These are phyloP conservation scores for Starmerella sirachaensis DNA, from an alignment of 805 yeast species.

Conservation along the genomic window DNA sequence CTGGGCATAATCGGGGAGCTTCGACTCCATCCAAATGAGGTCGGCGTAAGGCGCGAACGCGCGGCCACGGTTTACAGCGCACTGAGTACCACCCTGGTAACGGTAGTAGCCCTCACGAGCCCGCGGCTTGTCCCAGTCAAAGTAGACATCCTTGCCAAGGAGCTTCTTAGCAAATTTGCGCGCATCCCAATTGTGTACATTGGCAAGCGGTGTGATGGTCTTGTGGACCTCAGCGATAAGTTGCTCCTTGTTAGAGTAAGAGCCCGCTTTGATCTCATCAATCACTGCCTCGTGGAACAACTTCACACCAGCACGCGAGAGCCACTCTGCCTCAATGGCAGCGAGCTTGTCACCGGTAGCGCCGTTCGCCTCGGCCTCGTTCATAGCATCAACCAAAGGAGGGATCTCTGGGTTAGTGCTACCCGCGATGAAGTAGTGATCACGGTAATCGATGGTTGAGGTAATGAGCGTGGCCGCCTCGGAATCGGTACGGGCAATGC, in stretches of 20 bases:
- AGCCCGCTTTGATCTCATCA: slow-evolving; percentile 59
- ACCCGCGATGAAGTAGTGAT: slow-evolving; percentile 85
- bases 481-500: slow-evolving; percentile 92
- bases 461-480: slow-evolving; percentile 95
- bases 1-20: slow-evolving; percentile 83
- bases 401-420: slow-evolving; percentile 73
- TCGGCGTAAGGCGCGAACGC: slow-evolving; percentile 93
- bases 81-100: slow-evolving; percentile 90
- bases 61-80: slow-evolving; percentile 94
- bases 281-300: slow-evolving; percentile 84
- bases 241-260: slow-evolving; percentile 46
- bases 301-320: slow-evolving; percentile 66
- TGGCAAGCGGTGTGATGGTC: slow-evolving; percentile 62
- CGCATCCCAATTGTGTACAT: slow-evolving; percentile 69
- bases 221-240: slow-evolving; percentile 54
- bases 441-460: slow-evolving; percentile 87
- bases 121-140: slow-evolving; percentile 91
- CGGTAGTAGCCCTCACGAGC: slow-evolving; percentile 96
- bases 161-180: slow-evolving; percentile 60
- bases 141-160: slow-evolving; percentile 57
- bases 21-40: slow-evolving; percentile 96
- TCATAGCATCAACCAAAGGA: slow-evolving; percentile 65
- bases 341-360: slow-evolving; percentile 58
- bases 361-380: slow-evolving; percentile 69
- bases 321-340: slow-evolving; percentile 72